A percentile compares a stretch with the other conserved stretches of the same genome.
Evolutionary conservation across 2,329 filamentous ascomycete genomes (phyloP).

Genomic region (Colletotrichum camelliae): DNA sequence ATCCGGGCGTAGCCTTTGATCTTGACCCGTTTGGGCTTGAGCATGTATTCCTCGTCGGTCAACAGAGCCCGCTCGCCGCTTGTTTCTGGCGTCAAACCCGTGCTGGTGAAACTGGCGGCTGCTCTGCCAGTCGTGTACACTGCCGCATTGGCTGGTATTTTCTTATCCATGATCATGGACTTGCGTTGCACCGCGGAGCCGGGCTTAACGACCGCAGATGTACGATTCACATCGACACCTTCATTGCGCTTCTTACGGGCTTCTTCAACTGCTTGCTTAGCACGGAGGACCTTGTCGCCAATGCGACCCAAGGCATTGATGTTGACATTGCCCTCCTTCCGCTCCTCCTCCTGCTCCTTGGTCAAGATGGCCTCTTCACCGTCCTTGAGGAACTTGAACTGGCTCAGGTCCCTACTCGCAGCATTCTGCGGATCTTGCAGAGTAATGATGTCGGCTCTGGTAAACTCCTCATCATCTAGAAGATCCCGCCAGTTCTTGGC

Average conservation of each 20-base stretch:
- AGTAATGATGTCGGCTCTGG: constrained; percentile 90
- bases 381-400: constrained; percentile 89
- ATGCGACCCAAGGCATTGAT: constrained; percentile 78
- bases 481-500: constrained; percentile 94
- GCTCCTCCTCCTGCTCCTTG: constrained; percentile 72
- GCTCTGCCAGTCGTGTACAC: constrained; percentile 89
- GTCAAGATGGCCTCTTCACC: constrained; percentile 73
- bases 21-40: constrained; percentile 88
- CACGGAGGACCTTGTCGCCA: constrained; percentile 83
- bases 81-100: constrained; percentile 90
- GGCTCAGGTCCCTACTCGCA: constrained; percentile 79
- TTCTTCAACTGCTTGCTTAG: constrained; percentile 92
- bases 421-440: constrained; percentile 95
- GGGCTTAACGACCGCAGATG: constrained; percentile 45
- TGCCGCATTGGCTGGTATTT: constrained; percentile 81
- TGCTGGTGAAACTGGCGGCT: constrained; percentile 94
- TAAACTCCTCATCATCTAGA: constrained; percentile 85
- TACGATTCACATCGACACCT: constrained; percentile 62
- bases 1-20: constrained; percentile 91
- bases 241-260: constrained; percentile 77
- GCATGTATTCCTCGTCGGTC: constrained; percentile 95
- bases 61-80: constrained; percentile 85
- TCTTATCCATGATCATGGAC: constrained; percentile 61
- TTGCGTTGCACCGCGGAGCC: constrained; percentile 36
- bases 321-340: constrained; percentile 75